Evolutionary conservation across 495 filamentous ascomycete genomes (phyloP), one percentile per base, ranked within the genome.

Genomic region (Bryoglossum gracile): DNA sequence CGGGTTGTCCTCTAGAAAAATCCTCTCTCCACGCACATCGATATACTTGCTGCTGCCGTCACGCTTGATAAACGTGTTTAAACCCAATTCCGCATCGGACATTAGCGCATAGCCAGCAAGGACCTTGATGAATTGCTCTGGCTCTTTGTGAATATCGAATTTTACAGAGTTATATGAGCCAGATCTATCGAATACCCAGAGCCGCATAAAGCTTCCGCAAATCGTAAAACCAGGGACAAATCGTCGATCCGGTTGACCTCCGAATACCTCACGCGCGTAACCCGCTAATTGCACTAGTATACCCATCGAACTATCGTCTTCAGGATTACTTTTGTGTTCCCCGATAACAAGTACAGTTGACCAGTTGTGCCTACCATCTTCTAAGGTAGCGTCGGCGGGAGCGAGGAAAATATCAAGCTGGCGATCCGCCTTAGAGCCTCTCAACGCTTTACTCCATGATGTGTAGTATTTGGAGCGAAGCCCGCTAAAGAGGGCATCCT

Each of bases 101-200:
- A 65, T 64, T 30, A 64, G 48, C n/a, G 51, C 45, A 37, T 68
- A 68, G 22, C 55, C 58, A 25, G 50, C 54, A 50, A 68, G 58
- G 25, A 55, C 51, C 39, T 56, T 49, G 42, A 56, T 21, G 37
- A 52, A 56, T 46, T 50, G 53, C 45, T 63, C 50, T 24, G 62
- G 62, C 33, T 69, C 54, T 44, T 62, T 39, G 46, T 66, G 55
- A 42, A 68, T 63, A 53, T 69, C 54, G 52, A 68, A 63, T 23
- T 48, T 51, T 37, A 43, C 50, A 48, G 53, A 60, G 49, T 53
- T 65, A 51, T 69, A 69, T 22, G 40, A 52, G 16, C 62, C 58
- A 58, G 61, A 68, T 41, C 65, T 55, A 57, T 67, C 59, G 45
- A 69, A 68, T 13, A 68, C 56, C 63, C 58, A 69, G 21, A 56